These are phyloP conservation scores for Geotrichum fermentans DNA, from an alignment of 1,139 yeast species.

Conservation along the genomic window DNA sequence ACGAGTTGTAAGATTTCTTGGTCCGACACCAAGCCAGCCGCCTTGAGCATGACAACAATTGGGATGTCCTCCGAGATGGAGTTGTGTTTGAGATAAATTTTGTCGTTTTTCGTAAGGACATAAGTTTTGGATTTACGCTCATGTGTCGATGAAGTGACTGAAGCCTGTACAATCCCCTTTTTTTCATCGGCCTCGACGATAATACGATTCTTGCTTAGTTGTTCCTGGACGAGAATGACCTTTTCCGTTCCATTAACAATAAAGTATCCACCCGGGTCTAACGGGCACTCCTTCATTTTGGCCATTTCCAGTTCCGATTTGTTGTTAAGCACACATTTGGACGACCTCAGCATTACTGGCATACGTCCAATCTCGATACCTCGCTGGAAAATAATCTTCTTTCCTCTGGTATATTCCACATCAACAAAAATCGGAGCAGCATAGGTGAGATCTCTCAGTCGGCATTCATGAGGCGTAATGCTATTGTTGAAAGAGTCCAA, in stretches of 20 bases:
- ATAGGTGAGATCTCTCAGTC: constrained; percentile 89
- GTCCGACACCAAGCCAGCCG: constrained; percentile 92
- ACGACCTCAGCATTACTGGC: constrained; percentile 95
- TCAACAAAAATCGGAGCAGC: constrained; percentile 96
- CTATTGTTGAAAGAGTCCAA: constrained; percentile 37
- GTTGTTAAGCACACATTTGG: constrained; percentile 81
- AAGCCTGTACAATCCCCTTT: constrained; percentile 91
- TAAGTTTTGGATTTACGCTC: constrained; percentile 96
- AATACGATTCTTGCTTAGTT: constrained; percentile 91
- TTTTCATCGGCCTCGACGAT: constrained; percentile 96
- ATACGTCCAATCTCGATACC: constrained; percentile 93
- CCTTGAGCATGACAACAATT: constrained; percentile 85
- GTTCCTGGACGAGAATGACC: constrained; percentile 95
- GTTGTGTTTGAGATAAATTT: constrained; percentile 87
- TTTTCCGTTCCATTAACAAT: constrained; percentile 97
- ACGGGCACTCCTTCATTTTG: constrained; percentile 82
- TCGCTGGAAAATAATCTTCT: constrained; percentile 81
- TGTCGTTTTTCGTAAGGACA: constrained; percentile 85
- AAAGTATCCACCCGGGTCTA: constrained; percentile 98
- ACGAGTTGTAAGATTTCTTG: constrained; percentile 89
- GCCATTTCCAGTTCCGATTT: constrained; percentile 84
- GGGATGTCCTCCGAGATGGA: constrained; percentile 94
- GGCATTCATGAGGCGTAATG: constrained; percentile 92
- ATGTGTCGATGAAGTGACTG: constrained; percentile 95
- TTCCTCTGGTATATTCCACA: constrained; percentile 92